Evolutionary conservation across 1,284 basidiomycete species (phyloP).

Genomic region (Fistulina hepatica): DNA sequence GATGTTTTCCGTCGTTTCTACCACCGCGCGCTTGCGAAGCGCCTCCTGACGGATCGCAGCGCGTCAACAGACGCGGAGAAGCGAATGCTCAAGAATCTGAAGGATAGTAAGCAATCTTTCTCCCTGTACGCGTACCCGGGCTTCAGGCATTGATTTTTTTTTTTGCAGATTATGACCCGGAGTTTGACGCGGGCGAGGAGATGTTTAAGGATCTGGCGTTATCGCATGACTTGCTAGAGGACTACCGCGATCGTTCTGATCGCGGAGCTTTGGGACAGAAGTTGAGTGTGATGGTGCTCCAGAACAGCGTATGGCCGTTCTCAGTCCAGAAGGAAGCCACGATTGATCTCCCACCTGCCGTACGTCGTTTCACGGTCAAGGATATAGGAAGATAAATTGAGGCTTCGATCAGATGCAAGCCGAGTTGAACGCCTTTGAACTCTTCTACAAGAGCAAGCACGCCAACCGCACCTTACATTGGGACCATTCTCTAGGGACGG

Average conservation of each 20-base stretch:
- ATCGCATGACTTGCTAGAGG: slow-evolving; percentile 56
- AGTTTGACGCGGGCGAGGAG: slow-evolving; percentile 79
- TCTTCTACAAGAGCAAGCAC: slow-evolving; percentile 71
- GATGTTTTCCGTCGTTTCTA: slow-evolving; percentile 96
- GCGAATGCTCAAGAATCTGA: slow-evolving; percentile 79
- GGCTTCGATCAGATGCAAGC: slow-evolving; percentile 49
- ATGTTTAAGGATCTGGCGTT: slow-evolving; percentile 84
- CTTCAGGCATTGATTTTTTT: slow-evolving; percentile 5
- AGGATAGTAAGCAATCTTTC: slow-evolving; percentile 70
- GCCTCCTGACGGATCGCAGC: slow-evolving; percentile 76
- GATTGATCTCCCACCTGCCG: slow-evolving; percentile 41
- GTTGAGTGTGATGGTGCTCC: slow-evolving; percentile 60
- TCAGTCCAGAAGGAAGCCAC: slow-evolving; percentile 33
- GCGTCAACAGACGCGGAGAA: slow-evolving; percentile 91
- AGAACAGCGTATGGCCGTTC: slow-evolving; percentile 72
- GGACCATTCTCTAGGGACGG: slow-evolving; percentile 76
- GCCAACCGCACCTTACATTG: slow-evolving; percentile 65
- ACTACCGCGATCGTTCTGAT: slow-evolving; percentile 37
- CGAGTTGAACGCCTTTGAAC: slow-evolving; percentile 49
- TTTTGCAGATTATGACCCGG: slow-evolving; percentile 68
- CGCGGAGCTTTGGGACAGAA: slow-evolving; percentile 27
- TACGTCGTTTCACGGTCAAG: slow-evolving; percentile 28
- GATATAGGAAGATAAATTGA: background rate
- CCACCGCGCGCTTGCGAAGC: slow-evolving; percentile 80
- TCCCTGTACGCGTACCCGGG: background rate